phyloP scores from a whole-genome alignment of 495 filamentous ascomycete species.

The Daldinia grandis region DNA sequence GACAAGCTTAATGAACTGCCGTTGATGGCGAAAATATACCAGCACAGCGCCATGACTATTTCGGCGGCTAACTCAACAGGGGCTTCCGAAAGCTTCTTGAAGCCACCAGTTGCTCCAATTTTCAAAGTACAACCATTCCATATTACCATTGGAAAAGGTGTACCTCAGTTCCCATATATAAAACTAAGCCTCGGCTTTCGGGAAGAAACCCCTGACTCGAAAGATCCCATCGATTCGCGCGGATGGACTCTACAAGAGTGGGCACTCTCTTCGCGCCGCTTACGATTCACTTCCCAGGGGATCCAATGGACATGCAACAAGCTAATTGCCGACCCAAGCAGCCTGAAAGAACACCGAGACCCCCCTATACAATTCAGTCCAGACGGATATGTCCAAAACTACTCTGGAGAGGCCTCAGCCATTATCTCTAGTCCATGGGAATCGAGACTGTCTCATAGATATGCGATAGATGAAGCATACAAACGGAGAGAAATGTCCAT shows the following conservation, averaged over 20 bases:
- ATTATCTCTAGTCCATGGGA: slow-evolving; percentile 4
- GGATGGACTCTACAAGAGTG: slow-evolving; percentile 17
- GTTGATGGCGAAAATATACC: slow-evolving; percentile 9
- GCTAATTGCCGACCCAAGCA: slow-evolving; percentile 2
- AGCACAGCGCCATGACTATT: slow-evolving; percentile 6
- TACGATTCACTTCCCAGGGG: slow-evolving; percentile 5
- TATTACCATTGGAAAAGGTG: slow-evolving; percentile 9
- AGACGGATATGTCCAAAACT: slow-evolving; percentile 2
- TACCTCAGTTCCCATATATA: slow-evolving; percentile 3
- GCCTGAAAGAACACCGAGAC: slow-evolving; percentile 8
- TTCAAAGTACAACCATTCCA: slow-evolving; percentile 8
- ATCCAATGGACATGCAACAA: slow-evolving; percentile 16
- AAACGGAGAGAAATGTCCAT: slow-evolving; percentile 8
- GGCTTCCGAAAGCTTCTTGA: slow-evolving; percentile 1
- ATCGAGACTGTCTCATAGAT: not conserved
- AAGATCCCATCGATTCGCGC: slow-evolving; percentile 10
- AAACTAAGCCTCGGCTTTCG: slow-evolving; percentile 4
- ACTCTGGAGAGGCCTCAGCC: slow-evolving; percentile 2
- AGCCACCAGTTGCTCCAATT: not conserved
- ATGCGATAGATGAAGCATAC: slow-evolving; percentile 1
- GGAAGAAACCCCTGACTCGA: not conserved
- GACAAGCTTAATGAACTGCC: slow-evolving; percentile 9
- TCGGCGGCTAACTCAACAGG: not conserved
- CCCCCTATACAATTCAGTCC: slow-evolving; percentile 9
- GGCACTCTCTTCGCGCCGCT: slow-evolving; percentile 8